Evolutionary conservation across 2,329 filamentous ascomycete species (phyloP).

Genomic region (Alternaria postmessia): DNA sequence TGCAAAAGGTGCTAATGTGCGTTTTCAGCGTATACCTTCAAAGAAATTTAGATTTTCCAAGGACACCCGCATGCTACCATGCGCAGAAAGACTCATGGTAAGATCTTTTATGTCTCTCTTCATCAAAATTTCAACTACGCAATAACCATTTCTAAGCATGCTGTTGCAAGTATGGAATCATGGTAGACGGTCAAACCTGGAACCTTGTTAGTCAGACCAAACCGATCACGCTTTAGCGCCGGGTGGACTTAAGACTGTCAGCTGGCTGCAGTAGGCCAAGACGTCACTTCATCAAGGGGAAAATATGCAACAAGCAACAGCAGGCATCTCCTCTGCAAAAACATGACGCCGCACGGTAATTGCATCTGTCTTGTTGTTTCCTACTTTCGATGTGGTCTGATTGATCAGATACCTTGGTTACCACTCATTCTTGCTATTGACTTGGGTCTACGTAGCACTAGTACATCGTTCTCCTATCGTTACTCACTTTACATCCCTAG

Average conservation of each 20-base stretch:
- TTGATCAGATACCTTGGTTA: background rate
- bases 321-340: background rate
- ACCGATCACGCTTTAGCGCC: background rate
- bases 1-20: background rate
- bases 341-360: background rate
- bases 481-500: background rate
- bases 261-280: constrained; percentile 2
- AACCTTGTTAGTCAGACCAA: background rate
- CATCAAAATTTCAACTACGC: background rate
- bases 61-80: background rate
- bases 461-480: background rate
- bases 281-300: background rate
- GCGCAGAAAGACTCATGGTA: background rate
- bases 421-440: background rate
- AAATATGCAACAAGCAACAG: background rate
- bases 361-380: background rate
- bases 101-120: background rate
- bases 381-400: background rate
- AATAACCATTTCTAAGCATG: background rate
- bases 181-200: background rate
- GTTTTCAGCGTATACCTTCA: background rate
- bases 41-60: background rate
- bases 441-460: background rate
- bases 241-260: constrained; percentile 3
- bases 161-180: background rate